Base-by-base conservation (phyloP, 2,329 filamentous ascomycete species). In the Penicillium sp. region DNA sequence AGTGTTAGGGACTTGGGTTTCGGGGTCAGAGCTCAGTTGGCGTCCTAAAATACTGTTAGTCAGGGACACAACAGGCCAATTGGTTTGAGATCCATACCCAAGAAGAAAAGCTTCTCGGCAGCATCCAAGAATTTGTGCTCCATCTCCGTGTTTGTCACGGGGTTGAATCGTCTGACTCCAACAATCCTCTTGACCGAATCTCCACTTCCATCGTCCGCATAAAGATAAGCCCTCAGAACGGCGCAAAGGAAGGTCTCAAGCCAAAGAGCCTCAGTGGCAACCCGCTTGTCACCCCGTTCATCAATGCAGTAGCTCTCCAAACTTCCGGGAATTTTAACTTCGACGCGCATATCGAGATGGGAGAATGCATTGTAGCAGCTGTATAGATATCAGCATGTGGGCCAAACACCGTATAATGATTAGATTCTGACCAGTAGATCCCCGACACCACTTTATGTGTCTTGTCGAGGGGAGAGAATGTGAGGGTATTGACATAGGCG, bases 291-390 rank as follows among this genome's bases (percentile, higher is more conserved):
- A 64, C 94, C 94, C 68, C 92, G 87, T 78, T 99, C 94, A 74
- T 99, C 93, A 57, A 99, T 90, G 74, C 93, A 97, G 74, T 97
- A 97, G 76, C 91, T 95, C 75, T 99, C 93, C 51, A 99, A 91
- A 10, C 90, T 94, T 59, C 94, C 94, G 19, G 94, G 94, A 63
- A 99, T 97, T 63, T 92, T 93, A 58, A 99, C 93, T 71, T 97
- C 92, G 13, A 99, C 93, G 60, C 94, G 91, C 94, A 99, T 99
- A 71, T 99, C 94, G 52, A 97, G 83, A 63, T 95, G 86, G 5
- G 94, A 97, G 76, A 99, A 97, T 64, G 94, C 94, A 90, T 99
- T 99, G 83, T 99, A 99, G 78, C 94, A 99, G 78, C 82, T 85
- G 69, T n/a, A 50, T 25, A 57, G 21, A 51, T 7, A 60, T 66